A percentile compares a stretch with the other conserved stretches of the same genome.
These are phyloP conservation scores for Fonsecaea pedrosoi DNA, from an alignment of 2,329 filamentous ascomycete genomes.

Conservation along the genomic window DNA sequence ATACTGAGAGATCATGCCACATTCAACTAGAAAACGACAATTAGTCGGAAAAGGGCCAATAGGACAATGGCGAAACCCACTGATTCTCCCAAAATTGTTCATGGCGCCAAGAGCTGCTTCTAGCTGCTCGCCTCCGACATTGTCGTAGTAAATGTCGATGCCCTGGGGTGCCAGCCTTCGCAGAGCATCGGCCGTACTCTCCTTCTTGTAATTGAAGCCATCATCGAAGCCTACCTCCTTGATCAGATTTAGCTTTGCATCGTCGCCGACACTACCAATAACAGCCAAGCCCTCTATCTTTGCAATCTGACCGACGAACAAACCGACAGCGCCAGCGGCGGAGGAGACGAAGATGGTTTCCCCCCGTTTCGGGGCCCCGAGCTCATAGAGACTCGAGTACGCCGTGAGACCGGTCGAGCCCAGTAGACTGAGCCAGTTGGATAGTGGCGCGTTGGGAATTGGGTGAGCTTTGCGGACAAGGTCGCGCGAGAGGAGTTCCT, in stretches of 20 bases:
- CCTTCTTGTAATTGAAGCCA: constrained; percentile 88
- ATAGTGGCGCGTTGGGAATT: neutral
- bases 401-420: constrained; percentile 80
- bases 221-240: constrained; percentile 73
- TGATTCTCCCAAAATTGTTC: constrained; percentile 70
- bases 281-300: constrained; percentile 80
- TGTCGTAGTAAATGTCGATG: constrained; percentile 83
- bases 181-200: constrained; percentile 71
- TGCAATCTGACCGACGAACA: constrained; percentile 82
- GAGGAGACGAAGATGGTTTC: constrained; percentile 83
- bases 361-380: constrained; percentile 74
- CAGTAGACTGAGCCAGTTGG: constrained; percentile 70
- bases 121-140: constrained; percentile 70
- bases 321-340: constrained; percentile 80
- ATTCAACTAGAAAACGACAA: constrained; percentile 10
- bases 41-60: neutral
- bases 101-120: constrained; percentile 66
- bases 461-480: neutral
- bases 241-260: constrained; percentile 76
- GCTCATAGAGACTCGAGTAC: constrained; percentile 74
- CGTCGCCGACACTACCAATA: constrained; percentile 81
- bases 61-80: constrained; percentile 50
- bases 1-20: constrained; percentile 71
- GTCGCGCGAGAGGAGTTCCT: neutral
- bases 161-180: constrained; percentile 75